Base-by-base conservation (phyloP, 805 yeast genomes). In the Candida germanica region DNA sequence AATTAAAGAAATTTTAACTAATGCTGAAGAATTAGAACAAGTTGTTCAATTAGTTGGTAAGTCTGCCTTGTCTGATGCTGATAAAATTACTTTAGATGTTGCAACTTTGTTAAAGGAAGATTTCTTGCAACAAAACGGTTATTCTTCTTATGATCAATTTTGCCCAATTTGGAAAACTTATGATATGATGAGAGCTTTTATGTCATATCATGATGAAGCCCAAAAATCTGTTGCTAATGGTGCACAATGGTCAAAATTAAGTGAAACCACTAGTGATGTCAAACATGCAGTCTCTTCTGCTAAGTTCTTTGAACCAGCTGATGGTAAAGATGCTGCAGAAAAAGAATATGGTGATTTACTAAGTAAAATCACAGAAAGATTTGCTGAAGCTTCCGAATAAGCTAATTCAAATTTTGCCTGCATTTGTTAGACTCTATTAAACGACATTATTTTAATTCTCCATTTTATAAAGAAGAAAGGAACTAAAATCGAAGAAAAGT, bases 101-200 rank as follows among this genome's bases (percentile, higher is more conserved):
- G 80, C 98, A 17, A 73, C 75, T 19, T 77, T 93, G 61, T 82
- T 93, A 66, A 93, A 93, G 67, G 98, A 93, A 66, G 98, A 93
- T 68, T 93, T 93, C 81, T 75, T 93, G 62, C 99, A 93, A 71
- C 99, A 93, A 73, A 93, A 93, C 69, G 99, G 99, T 71, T 93
- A 93, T 71, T 93, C 98, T 31, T 72, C 95, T 29, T 93, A 93
- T 61, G 99, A 93, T 67, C 96, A 95, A 25, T 93, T 88, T 84
- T 93, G 99, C 71, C 99, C 99, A 49, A 86, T 93, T 58, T 93
- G 98, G 98, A 93, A 93, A 75, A 93, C 99, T 31, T 83, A 78
- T 52, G 93, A 87, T 61, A 93, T 93, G 98, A 89, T 93, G 98
- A 88, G 85, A 65, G 83, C 89, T 8, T 93, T 93, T 55, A 79